Base-by-base conservation (phyloP, 257 asterid genomes). In the Lavandula angustifolia region DNA sequence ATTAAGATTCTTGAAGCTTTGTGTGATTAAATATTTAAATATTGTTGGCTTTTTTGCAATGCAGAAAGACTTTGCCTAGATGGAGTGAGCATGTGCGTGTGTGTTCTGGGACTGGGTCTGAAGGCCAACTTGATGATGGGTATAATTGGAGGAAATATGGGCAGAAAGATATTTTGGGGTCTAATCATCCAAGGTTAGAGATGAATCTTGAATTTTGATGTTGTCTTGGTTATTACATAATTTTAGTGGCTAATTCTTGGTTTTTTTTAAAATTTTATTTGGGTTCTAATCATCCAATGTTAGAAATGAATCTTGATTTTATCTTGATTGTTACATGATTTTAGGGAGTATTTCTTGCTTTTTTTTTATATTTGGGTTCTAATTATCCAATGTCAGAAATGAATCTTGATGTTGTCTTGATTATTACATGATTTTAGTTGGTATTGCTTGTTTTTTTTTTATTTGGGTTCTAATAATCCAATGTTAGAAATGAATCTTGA, bases 141-240 rank as follows among this genome's bases (percentile, higher is more conserved):
- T 73, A 80, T 50, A 76, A 79, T 61, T 92, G 98, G 98, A 85
- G 96, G 58, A 92, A 92, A 76, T 92, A 89, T 67, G 98, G 98
- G 6, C 98, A 92, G 78, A 92, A 92, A 69, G 88, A 76, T 46
- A 88, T 92, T 61, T 73, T 92, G 66, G 95, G 95, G 60, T 83
- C 96, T 41, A 79, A 9, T 68, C 76, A 79, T 76, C 96, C 95
- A 50, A 92, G 98, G 98, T 86, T 52, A 84, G 69, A 10, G 1
- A 14, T 7, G 13, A 49, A 12, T 37, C 9, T 37, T 37, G 50
- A 44, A 7, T 60, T 17, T 16, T 16, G 6, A 35, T 27, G 12
- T 42, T 48, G 46, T 49, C 44, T 54, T 22, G 32, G 57, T 55
- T 4, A 12, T 8, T 13, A 6, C n/a, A 5, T 60, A n/a, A 38